Percentiles rank a stretch among this genome's conserved stretches.
Conservation (phyloP, 108 stramenopile species). For the Skeletonema potamos region DNA sequence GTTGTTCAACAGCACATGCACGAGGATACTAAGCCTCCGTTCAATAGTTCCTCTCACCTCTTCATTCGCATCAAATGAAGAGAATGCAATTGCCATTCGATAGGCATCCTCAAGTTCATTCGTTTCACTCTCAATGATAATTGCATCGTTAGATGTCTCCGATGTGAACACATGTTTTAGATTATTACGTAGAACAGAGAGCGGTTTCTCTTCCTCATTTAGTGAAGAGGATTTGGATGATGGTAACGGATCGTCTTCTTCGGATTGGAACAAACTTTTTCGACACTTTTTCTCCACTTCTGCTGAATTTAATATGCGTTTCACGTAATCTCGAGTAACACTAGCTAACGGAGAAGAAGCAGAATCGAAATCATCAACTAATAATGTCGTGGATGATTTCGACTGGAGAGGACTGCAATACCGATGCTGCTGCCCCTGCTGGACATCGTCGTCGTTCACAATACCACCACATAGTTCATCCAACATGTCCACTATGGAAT, state of each 20-base stretch:
- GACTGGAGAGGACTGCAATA: background rate
- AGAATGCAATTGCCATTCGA: conserved; percentile 37
- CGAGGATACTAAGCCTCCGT: conserved; percentile 27
- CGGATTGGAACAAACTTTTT: background rate
- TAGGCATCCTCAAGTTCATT: conserved; percentile 31
- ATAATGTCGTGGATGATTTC: background rate
- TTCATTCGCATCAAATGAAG: conserved; percentile 3
- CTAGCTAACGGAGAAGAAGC: background rate
- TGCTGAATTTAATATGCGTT: background rate
- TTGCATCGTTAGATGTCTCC: background rate
- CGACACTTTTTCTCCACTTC: background rate
- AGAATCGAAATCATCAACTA: background rate
- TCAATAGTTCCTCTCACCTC: conserved; percentile 19
- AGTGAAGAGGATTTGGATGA: background rate
- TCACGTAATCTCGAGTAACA: background rate
- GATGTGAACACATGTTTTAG: background rate
- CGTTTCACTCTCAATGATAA: conserved; percentile 1
- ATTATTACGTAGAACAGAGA: background rate
- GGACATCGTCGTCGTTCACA: background rate
- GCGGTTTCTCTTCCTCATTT: background rate
- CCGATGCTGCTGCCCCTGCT: background rate
- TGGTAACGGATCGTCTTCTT: background rate
- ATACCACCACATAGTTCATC: conserved; percentile 12
- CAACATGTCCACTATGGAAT: conserved; percentile 18
- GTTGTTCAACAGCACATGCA: conserved; percentile 5